Base-by-base conservation (phyloP, 2,329 filamentous ascomycete species). In the Macrophomina phaseolina region DNA sequence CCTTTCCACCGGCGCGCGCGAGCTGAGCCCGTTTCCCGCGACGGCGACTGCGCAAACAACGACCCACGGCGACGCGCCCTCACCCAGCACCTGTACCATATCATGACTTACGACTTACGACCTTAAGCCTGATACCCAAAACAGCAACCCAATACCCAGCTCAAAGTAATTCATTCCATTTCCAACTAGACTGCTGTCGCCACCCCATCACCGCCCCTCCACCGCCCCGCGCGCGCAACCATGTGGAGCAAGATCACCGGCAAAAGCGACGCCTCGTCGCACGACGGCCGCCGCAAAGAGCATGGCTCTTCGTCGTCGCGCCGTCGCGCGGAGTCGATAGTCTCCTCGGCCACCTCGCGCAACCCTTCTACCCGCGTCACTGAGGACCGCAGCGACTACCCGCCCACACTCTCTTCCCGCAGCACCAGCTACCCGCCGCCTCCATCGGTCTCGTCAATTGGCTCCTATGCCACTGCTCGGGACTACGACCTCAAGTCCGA, bases 201-300 rank as follows among this genome's bases (percentile, higher is more conserved):
- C 63, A 65, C 45, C 53, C 32, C 40, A 65, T 56, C 63, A 58
- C 32, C 38, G 46, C 58, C 11, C 18, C 62, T 55, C 36, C 42
- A 32, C 30, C 63, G 49, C 45, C 46, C n/a, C n/a, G n/a, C 64
- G 28, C 42, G 34, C 38, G 16, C 63, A 36, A 73, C 18, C 71
- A 80, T 80, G 78, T 80, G 77, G 78, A 78, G 69, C 69, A 75
- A 72, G 56, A 67, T 78, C 64, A 78, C 75, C 6, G 76, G 58
- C 58, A 78, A 77, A 69, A 76, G 73, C 73, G 76, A 78, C 68
- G 70, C 71, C 69, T 75, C 77, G 61, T 72, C 74, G 53, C 73
- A 77, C 51, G 67, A 68, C 73, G 63, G 53, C 18, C 75, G 52
- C 69, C 67, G 67, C 45, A 65, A 65, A 64, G 71, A 46, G 68